These are phyloP conservation scores for Orbilia oligospora DNA, from an alignment of 2,329 filamentous ascomycete genomes.

Conservation along the genomic window DNA sequence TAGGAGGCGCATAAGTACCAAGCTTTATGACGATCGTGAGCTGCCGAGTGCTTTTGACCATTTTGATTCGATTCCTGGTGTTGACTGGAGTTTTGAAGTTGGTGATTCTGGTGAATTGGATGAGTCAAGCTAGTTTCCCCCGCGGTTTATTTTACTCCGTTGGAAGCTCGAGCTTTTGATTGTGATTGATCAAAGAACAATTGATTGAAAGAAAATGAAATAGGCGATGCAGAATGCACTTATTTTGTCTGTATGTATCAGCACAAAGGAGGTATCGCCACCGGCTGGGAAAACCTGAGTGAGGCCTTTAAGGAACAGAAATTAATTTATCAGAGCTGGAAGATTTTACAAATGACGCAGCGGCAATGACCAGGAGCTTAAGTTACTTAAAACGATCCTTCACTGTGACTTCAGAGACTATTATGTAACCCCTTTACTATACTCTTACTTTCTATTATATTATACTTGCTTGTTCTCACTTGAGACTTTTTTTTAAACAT, in stretches of 20 bases:
- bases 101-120: background rate
- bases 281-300: background rate
- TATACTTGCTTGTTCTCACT: background rate
- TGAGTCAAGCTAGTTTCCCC: background rate
- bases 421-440: slow-evolving; percentile 1
- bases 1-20: slow-evolving; percentile 71
- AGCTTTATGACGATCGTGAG: slow-evolving; percentile 89
- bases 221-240: background rate
- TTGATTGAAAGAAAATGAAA: background rate
- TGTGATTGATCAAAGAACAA: background rate
- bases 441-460: background rate
- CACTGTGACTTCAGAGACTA: slow-evolving; percentile 21
- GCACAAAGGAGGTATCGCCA: background rate
- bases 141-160: background rate
- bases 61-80: slow-evolving; percentile 17
- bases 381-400: slow-evolving; percentile 19
- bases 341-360: slow-evolving; percentile 20
- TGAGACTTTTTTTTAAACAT: background rate
- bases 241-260: no score
- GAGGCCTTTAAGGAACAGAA: background rate
- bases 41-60: slow-evolving; percentile 54
- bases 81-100: background rate
- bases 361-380: background rate
- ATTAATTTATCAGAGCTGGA: background rate
- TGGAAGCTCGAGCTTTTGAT: background rate